Base-by-base conservation (phyloP, 345 rosid genomes). In the Boechera stricta region DNA sequence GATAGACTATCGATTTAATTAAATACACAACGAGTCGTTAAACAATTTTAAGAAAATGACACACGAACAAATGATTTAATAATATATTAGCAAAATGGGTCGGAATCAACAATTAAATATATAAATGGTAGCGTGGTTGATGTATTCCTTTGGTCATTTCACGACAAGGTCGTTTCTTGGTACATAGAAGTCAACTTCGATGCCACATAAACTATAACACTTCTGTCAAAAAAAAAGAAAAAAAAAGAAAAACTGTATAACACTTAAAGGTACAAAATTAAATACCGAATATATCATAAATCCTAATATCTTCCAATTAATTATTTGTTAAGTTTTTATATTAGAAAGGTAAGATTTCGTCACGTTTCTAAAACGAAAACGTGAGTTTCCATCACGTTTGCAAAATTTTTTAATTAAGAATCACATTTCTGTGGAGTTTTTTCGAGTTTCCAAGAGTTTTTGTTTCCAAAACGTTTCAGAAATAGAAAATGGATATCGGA, bases 41-140 rank as follows among this genome's bases (percentile, higher is more conserved):
- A 44, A 55, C 41, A 45, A 65, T 9, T 15, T 26, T 32, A 26
- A 47, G 69, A 76, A 68, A 76, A 59, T 5, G 79, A 68, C 69
- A 68, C 38, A 29, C 5, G 55, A 68, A 41, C 69, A 59, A 69
- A 52, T 77, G 74, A 67, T 58, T 21, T n/a, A 21, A 52, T 62
- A 42, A 7, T 53, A 52, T 41, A 52, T 31, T 44, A 42, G 10
- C 38, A 59, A 75, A 63, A 10, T 39, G 28, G 10, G 56, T 51
- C 18, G 31, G 61, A 15, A 8, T 68, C 55, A 68, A 59, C 42
- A 38, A 6, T 67, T 41, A 41, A 15, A 68, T 52, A 67, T 60
- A 67, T 6, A 69, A 60, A 54, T 68, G 4, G 58, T 69, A 32
- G 75, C 71, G 71, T 77, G 64, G 64, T 76, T 69, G 75, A 69